Evolutionary conservation across 2,329 filamentous ascomycete genomes (phyloP).

Genomic region (Microcyclosporella mali): DNA sequence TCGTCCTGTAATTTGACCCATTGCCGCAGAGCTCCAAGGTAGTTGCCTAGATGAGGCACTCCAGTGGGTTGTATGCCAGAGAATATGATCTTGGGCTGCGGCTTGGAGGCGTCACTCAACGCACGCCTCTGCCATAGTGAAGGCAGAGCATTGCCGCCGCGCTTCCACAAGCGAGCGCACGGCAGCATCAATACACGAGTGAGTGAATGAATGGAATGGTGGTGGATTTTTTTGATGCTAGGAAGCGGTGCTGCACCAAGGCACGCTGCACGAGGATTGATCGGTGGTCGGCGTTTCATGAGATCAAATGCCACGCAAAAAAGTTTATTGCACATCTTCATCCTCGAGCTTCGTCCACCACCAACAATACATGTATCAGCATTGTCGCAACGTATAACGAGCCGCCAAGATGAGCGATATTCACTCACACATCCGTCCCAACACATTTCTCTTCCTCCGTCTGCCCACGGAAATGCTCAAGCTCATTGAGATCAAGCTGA

Average conservation of each 20-base stretch:
- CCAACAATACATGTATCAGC: background rate
- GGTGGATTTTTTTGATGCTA: too few species aligned
- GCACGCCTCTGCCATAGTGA: background rate
- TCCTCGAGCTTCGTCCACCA: background rate
- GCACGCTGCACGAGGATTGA: background rate
- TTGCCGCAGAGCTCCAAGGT: slow-evolving; percentile 78
- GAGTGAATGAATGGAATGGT: too few species aligned
- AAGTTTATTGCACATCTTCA: too few species aligned
- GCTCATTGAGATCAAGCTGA: slow-evolving; percentile 54
- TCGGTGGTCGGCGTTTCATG: background rate
- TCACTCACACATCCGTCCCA: slow-evolving; percentile 45
- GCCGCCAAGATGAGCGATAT: slow-evolving; percentile 26
- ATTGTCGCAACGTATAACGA: background rate
- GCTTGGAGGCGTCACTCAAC: background rate
- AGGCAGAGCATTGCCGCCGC: slow-evolving; percentile 2
- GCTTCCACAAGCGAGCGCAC: slow-evolving; percentile 3
- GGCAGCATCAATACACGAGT: slow-evolving; percentile 4
- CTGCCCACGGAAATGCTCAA: slow-evolving; percentile 55
- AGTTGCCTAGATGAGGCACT: slow-evolving; percentile 90
- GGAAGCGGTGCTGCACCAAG: too few species aligned
- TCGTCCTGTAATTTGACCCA: slow-evolving; percentile 77
- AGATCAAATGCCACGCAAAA: background rate
- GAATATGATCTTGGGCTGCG: slow-evolving; percentile 58
- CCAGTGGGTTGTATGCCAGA: slow-evolving; percentile 97
- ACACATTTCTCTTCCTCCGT: slow-evolving; percentile 49